Conservation (phyloP, 163 green algal genomes). For the Chlorella variabilis region DNA sequence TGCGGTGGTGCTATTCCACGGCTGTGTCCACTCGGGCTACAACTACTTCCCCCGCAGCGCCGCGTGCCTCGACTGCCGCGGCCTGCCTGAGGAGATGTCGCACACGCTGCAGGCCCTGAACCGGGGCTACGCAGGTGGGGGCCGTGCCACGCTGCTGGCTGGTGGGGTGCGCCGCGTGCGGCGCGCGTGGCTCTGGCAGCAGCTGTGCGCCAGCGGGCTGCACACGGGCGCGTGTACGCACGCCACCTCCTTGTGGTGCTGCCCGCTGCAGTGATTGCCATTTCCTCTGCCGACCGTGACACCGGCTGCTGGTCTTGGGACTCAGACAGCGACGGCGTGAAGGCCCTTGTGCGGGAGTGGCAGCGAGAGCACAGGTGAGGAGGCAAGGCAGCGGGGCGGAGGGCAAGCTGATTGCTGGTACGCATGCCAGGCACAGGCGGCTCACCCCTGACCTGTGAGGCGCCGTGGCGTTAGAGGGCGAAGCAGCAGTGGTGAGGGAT, state of each 20-base stretch:
- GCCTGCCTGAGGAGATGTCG: constrained; percentile 28
- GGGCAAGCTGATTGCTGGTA: too few species aligned
- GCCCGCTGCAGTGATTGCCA: constrained; percentile 17
- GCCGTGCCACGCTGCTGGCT: too few species aligned
- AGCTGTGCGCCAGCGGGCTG: too few species aligned
- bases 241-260: too few species aligned
- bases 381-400: neutral
- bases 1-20: constrained; percentile 2
- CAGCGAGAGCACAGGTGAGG: neutral
- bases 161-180: too few species aligned
- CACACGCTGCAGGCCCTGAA: constrained; percentile 22
- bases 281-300: neutral
- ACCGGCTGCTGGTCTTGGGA: constrained; percentile 20
- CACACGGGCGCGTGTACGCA: too few species aligned
- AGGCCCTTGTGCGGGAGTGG: neutral
- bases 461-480: too few species aligned
- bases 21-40: constrained; percentile 20
- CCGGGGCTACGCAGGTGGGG: constrained; percentile 25
- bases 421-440: too few species aligned
- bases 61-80: constrained; percentile 1
- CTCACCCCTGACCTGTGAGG: too few species aligned
- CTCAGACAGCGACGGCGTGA: neutral
- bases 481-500: too few species aligned
- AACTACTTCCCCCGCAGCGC: constrained; percentile 11
- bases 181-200: too few species aligned